Evolutionary conservation across 2,329 filamentous ascomycete species (phyloP), one percentile per base, ranked within the genome.

Genomic region (Pseudofabraea citricarpa): DNA sequence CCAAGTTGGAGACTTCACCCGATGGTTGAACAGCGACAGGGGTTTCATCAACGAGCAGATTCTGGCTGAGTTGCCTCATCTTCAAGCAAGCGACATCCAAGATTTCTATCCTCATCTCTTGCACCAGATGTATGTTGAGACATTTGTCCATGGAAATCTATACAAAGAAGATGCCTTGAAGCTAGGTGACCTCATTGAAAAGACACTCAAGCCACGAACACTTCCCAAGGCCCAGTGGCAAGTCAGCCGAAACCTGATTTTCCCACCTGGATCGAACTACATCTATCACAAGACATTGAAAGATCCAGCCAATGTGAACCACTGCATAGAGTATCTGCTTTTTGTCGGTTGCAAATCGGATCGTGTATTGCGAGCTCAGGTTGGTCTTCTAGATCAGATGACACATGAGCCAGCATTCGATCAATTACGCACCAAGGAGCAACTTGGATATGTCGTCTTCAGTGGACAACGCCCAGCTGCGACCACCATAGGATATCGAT

Each of bases 391-490:
- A 32, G 85, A 88, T 20, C 93, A 97, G 65, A 86, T 98, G 68
- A 83, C 89, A 0, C 87, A 95, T 44, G 93, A 98, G 67, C 90
- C 90, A 4, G 86, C 86, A 7, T 98, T 97, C 60, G 89, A 98
- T 65, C 90, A 95, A 63, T 75, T 98, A 6, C 81, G 93, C 39
- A 97, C 93, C 33, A 96, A 97, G 66, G 91, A 98, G 64, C 91
- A 98, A 66, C 83, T 98, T 6, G 93, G 93, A 10, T 98, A 98
- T 56, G 87, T 98, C 41, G 91, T 98, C 1, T 95, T 91, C 66
- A 91, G 87, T 38, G 87, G 89, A 21, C 74, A 81, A 9, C 74
- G 84, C 29, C 76, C 77, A 41, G 80, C 85, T 43, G 70, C 81
- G n/a, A 90, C 86, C 1, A 91, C 85, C 0, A 84, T 88, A 56